phyloP scores from a whole-genome alignment of 108 stramenopile genomes.

The Cylindrotheca closterium region DNA sequence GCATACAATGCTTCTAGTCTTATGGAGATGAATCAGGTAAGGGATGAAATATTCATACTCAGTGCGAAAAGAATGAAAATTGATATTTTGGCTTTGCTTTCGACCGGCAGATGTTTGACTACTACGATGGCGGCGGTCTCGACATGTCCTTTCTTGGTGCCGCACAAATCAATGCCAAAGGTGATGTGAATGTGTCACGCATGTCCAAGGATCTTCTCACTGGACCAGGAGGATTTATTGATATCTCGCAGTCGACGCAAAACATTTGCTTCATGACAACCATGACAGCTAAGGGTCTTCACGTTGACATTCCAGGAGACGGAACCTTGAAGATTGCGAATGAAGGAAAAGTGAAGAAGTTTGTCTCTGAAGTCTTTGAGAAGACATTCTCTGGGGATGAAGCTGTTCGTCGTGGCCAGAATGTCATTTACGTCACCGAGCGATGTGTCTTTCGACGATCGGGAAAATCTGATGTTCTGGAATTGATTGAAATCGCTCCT shows the following conservation, averaged over 20 bases:
- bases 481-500: constrained; percentile 82
- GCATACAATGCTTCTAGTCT: constrained; percentile 63
- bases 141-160: constrained; percentile 42
- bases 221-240: constrained; percentile 86
- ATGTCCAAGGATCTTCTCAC: constrained; percentile 58
- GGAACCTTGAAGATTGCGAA: constrained; percentile 51
- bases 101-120: constrained; percentile 56
- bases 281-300: constrained; percentile 74
- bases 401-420: constrained; percentile 70
- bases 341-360: constrained; percentile 74
- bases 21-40: constrained; percentile 68
- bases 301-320: constrained; percentile 39
- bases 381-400: constrained; percentile 72
- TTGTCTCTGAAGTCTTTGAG: constrained; percentile 64
- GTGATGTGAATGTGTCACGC: constrained; percentile 83
- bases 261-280: constrained; percentile 60
- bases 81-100: constrained; percentile 1
- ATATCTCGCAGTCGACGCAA: constrained; percentile 69
- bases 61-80: no score
- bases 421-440: constrained; percentile 77
- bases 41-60: neutral
- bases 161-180: constrained; percentile 57
- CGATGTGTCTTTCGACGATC: constrained; percentile 76
- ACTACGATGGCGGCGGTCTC: constrained; percentile 75
- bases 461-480: constrained; percentile 48